Conservation (phyloP, 371 early-diverging fungal species). For the Mucor plumbeus region DNA sequence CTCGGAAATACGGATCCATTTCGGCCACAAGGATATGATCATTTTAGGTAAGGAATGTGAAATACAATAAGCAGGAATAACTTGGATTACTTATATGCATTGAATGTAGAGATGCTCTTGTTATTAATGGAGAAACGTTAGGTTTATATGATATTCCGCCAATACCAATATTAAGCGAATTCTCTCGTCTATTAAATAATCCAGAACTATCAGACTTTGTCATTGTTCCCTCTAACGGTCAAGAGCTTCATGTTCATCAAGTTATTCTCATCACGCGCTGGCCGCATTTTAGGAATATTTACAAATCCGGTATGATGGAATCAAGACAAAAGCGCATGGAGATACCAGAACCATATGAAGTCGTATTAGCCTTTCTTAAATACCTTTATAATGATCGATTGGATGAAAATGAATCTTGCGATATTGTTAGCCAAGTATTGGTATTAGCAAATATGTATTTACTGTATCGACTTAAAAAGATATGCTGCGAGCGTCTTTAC, state of each 20-base stretch:
- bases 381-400: conserved; percentile 74
- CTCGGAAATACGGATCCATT: conserved; percentile 61
- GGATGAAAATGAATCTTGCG: conserved; percentile 49
- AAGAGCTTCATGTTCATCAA: conserved; percentile 65
- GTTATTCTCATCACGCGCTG: conserved; percentile 73
- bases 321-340: conserved; percentile 57
- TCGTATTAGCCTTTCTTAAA: conserved; percentile 63
- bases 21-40: conserved; percentile 65
- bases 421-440: conserved; percentile 60
- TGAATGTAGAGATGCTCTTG: conserved; percentile 50
- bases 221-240: conserved; percentile 53
- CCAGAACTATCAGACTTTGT: conserved; percentile 69
- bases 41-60: conserved; percentile 46
- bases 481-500: conserved; percentile 60
- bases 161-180: conserved; percentile 43
- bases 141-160: conserved; percentile 62
- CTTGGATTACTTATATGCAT: not conserved
- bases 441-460: conserved; percentile 71
- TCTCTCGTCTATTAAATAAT: conserved; percentile 58
- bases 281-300: conserved; percentile 72
- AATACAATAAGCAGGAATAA: not conserved
- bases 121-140: conserved; percentile 62
- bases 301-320: conserved; percentile 72
- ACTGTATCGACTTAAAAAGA: conserved; percentile 62
- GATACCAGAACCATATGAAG: conserved; percentile 64